Percentiles rank a stretch among this genome's conserved stretches.
Evolutionary conservation across 2,329 filamentous ascomycete genomes (phyloP).

Genomic region (Coniochaeta hoffmannii): DNA sequence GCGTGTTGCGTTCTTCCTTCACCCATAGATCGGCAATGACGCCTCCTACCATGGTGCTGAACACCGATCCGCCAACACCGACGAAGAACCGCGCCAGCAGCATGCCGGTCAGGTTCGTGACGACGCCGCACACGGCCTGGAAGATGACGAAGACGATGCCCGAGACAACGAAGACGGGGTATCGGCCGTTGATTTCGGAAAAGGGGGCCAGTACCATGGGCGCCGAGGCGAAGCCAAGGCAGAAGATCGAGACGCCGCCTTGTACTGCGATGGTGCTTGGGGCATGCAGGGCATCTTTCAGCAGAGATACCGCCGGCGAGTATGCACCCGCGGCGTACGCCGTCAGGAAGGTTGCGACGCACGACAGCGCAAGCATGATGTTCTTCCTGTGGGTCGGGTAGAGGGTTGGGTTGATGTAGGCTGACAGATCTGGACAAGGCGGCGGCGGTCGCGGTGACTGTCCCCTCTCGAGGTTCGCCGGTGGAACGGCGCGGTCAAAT

Average conservation of each 20-base stretch:
- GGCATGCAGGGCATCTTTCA: constrained; percentile 54
- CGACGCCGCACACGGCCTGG: constrained; percentile 67
- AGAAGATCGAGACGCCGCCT: constrained; percentile 75
- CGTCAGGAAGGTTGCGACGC: constrained; percentile 66
- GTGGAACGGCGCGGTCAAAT: constrained; percentile 30
- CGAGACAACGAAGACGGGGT: constrained; percentile 71
- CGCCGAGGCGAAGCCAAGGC: constrained; percentile 69
- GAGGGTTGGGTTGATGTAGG: constrained; percentile 62
- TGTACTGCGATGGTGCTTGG: constrained; percentile 60
- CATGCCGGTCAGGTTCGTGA: constrained; percentile 64
- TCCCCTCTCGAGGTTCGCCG: constrained; percentile 11
- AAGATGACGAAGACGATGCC: constrained; percentile 65
- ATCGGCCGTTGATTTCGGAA: constrained; percentile 79
- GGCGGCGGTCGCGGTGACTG: constrained; percentile 10
- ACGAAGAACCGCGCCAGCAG: constrained; percentile 67
- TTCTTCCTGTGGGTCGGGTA: constrained; percentile 67
- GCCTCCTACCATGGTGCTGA: constrained; percentile 87
- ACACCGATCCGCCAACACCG: constrained; percentile 69
- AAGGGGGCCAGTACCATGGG: constrained; percentile 87
- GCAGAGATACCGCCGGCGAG: constrained; percentile 58
- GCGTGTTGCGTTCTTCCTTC: constrained; percentile 71
- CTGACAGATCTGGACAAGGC: constrained; percentile 53
- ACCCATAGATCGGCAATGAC: constrained; percentile 83
- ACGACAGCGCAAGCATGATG: constrained; percentile 65
- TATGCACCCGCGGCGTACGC: constrained; percentile 80